A percentile compares a stretch with the other conserved stretches of the same genome.
Evolutionary conservation across 2,329 filamentous ascomycete species (phyloP).

Genomic region (Plenodomus biglobosus): DNA sequence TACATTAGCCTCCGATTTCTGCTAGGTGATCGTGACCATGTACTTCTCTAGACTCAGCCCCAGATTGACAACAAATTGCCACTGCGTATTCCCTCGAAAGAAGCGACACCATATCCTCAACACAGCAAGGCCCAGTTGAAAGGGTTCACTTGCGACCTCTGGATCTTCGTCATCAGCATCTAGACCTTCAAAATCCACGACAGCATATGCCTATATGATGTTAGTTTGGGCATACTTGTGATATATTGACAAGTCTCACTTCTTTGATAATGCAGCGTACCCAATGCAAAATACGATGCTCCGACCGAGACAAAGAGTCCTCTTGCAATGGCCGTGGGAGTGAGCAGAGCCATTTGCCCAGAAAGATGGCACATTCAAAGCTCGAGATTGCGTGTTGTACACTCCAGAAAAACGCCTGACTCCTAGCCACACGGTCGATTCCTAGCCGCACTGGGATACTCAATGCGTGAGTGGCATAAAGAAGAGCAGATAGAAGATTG

Average conservation of each 20-base stretch:
- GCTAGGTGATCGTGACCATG: slow-evolving; percentile 1
- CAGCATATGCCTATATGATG: slow-evolving; percentile 31
- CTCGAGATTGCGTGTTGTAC: slow-evolving; percentile 59
- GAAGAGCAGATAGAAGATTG: slow-evolving; percentile 52
- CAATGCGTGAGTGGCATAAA: slow-evolving; percentile 58
- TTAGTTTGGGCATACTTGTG: background rate
- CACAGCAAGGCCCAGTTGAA: slow-evolving; percentile 44
- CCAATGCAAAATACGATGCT: slow-evolving; percentile 53
- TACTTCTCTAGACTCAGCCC: slow-evolving; percentile 45
- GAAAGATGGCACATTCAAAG: slow-evolving; percentile 57
- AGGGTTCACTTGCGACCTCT: slow-evolving; percentile 25
- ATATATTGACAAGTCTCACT: background rate
- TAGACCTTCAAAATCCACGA: slow-evolving; percentile 38
- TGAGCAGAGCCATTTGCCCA: slow-evolving; percentile 54
- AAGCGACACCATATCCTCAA: slow-evolving; percentile 52
- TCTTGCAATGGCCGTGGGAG: slow-evolving; percentile 24
- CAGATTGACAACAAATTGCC: slow-evolving; percentile 53
- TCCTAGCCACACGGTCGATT: slow-evolving; percentile 57
- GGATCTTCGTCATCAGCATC: slow-evolving; percentile 15
- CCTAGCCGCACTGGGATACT: slow-evolving; percentile 60
- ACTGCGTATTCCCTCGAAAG: slow-evolving; percentile 53
- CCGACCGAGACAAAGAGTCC: slow-evolving; percentile 27
- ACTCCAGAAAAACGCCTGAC: slow-evolving; percentile 60
- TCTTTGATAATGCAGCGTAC: slow-evolving; percentile 52
- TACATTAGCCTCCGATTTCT: background rate